Conservation (phyloP, 352 stramenopile species). For the Saprolegnia parasitica region DNA sequence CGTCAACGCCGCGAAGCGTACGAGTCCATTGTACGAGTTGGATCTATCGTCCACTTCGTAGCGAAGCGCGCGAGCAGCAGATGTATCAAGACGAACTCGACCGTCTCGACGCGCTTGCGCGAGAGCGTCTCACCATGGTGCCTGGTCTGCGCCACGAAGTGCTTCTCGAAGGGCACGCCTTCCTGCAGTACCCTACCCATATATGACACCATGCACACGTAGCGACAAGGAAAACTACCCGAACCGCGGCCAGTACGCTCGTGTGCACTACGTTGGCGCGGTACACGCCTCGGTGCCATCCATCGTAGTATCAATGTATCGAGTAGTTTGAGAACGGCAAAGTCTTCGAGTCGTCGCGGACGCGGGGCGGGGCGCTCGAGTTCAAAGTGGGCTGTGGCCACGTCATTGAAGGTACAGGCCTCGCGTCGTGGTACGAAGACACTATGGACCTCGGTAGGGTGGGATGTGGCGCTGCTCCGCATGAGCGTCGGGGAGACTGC, state of each 20-base stretch:
- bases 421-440: not conserved
- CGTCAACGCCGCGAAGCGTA: slow-evolving; percentile 16
- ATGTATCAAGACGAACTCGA: slow-evolving; percentile 45
- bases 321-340: slow-evolving; percentile 41
- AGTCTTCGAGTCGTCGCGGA: slow-evolving; percentile 63
- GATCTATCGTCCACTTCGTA: too few species aligned
- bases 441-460: slow-evolving; percentile 33
- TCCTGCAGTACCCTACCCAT: not conserved
- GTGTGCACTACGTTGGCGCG: slow-evolving; percentile 62
- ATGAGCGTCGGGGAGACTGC: slow-evolving; percentile 77
- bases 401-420: slow-evolving; percentile 43
- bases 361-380: slow-evolving; percentile 55
- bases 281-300: not conserved
- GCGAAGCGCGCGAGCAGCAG: slow-evolving; percentile 42
- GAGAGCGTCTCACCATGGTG: slow-evolving; percentile 37
- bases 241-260: slow-evolving; percentile 52
- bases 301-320: not conserved
- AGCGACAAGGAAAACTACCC: slow-evolving; percentile 58
- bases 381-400: slow-evolving; percentile 67
- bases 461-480: slow-evolving; percentile 58
- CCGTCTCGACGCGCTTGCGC: slow-evolving; percentile 42
- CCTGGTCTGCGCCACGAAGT: slow-evolving; percentile 48
- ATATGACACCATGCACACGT: too few species aligned
- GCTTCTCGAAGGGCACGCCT: slow-evolving; percentile 36
- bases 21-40: too few species aligned